These are phyloP conservation scores for Spergularia bocconei DNA, from an alignment of 148 eudicot species.

Conservation along the genomic window DNA sequence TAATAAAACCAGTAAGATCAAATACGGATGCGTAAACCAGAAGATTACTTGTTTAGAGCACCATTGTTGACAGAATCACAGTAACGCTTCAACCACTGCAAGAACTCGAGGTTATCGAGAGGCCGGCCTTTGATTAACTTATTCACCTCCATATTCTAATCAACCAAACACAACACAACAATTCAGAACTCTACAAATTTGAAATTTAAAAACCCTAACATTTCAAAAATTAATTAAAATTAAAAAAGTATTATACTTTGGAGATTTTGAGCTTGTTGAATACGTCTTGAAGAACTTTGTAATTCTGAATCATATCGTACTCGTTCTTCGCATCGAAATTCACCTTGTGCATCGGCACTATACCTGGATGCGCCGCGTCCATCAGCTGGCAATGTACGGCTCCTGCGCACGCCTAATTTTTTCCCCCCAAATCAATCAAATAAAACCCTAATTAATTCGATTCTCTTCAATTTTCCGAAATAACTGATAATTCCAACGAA, in stretches of 20 bases:
- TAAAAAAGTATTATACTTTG: slow-evolving; percentile 41
- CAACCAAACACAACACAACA: background rate
- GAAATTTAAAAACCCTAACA: slow-evolving; percentile 9
- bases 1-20: background rate
- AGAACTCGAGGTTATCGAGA: slow-evolving; percentile 83
- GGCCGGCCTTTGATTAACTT: slow-evolving; percentile 80
- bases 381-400: slow-evolving; percentile 90
- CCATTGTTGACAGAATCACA: slow-evolving; percentile 73
- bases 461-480: background rate
- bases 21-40: too few species aligned
- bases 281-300: slow-evolving; percentile 87
- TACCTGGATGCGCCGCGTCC: slow-evolving; percentile 86
- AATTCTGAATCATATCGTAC: slow-evolving; percentile 90
- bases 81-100: slow-evolving; percentile 98
- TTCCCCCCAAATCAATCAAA: too few species aligned
- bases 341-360: slow-evolving; percentile 93
- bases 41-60: slow-evolving; percentile 13
- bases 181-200: background rate
- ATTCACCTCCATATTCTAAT: slow-evolving; percentile 81
- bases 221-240: background rate
- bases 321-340: slow-evolving; percentile 88
- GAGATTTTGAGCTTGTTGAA: slow-evolving; percentile 88
- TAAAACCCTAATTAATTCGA: background rate
- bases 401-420: slow-evolving; percentile 65
- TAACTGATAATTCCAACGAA: background rate